Percentiles rank a stretch among this genome's conserved stretches.
phyloP scores from a whole-genome alignment of 805 yeast genomes.

The Hanseniaspora guilliermondii region DNA sequence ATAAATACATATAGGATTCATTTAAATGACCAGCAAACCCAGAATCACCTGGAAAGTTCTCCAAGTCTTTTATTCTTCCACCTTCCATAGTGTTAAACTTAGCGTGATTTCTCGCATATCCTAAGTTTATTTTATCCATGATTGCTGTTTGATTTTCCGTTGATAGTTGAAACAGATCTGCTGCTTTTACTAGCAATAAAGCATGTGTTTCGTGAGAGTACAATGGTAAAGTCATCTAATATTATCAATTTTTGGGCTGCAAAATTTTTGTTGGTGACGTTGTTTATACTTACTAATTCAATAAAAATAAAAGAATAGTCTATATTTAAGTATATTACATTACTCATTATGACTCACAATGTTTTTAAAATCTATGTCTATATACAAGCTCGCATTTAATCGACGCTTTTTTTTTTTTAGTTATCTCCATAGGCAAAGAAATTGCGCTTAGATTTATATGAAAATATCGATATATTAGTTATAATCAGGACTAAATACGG shows the following conservation, averaged over 20 bases:
- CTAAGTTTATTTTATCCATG: conserved; percentile 33
- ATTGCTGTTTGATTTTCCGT: conserved; percentile 20
- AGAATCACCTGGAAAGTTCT: conserved; percentile 21
- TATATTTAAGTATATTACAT: too few relatives aligned
- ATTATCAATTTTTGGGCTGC: neutral
- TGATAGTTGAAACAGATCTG: conserved; percentile 26
- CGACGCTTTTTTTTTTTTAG: too few relatives aligned
- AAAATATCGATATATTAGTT: too few relatives aligned
- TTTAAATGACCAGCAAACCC: conserved; percentile 19
- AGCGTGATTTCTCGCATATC: conserved; percentile 37
- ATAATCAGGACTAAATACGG: neutral
- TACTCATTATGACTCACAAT: too few relatives aligned
- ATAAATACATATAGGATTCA: conserved; percentile 23
- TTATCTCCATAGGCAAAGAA: too few relatives aligned
- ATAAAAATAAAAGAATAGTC: too few relatives aligned
- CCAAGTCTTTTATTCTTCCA: conserved; percentile 30
- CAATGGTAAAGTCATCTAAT: neutral
- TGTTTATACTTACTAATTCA: too few relatives aligned
- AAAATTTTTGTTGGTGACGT: too few relatives aligned
- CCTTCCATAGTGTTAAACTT: conserved; percentile 33
- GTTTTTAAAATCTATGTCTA: too few relatives aligned
- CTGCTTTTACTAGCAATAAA: conserved; percentile 23
- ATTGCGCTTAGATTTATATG: too few relatives aligned
- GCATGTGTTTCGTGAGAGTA: conserved; percentile 12
- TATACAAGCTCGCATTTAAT: too few relatives aligned